Evolutionary conservation across 208 protist genomes (phyloP), one percentile per base, ranked within the genome.

Genomic region (Acanthamoeba culbertsoni): DNA sequence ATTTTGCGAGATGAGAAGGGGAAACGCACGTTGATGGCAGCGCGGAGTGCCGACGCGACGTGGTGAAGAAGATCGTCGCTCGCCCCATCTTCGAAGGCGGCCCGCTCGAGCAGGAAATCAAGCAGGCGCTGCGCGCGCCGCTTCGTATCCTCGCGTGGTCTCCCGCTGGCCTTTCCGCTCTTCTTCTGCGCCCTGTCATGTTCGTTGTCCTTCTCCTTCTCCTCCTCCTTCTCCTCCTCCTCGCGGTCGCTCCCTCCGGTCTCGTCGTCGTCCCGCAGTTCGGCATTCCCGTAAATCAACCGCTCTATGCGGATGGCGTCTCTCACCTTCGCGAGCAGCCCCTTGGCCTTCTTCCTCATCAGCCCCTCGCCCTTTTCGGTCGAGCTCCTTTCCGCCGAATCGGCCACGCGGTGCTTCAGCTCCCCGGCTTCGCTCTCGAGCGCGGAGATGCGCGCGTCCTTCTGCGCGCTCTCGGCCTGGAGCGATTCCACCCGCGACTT

Each of bases 81-180:
- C 48, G 59, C 28, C 18, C 40, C 59, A 33, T 33, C 40, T 35
- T 68, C 59, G 28, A 68, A 68, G 18, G 59, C 59, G n/a, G 59
- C 59, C 5, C 59, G 59, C 59, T 68, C 59, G 31, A 68, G 28
- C 3, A 68, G 28, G 59, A 68, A 68, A 33, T 68, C 59, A 8
- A 68, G 6, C 23, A 68, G 59, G 10, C 6, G 28, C 59, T 68
- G 18, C 28, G 59, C 59, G 10, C 59, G 59, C 23, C 40, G 31
- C 31, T 12, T 8, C 59, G 40, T 68, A 33, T 68, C 28, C 23
- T 8, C 18, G 0, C n/a, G 20, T 92, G 16, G 26, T 28, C 28
- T 93, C 57, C 84, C n/a, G 28, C 28, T 59, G 89, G 92, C 53
- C 86, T 90, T 59, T 31, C 63, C 20, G 10, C 82, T 31, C 31